phyloP scores from a whole-genome alignment of 2,329 filamentous ascomycete genomes.

The Dactylellina sp. region DNA sequence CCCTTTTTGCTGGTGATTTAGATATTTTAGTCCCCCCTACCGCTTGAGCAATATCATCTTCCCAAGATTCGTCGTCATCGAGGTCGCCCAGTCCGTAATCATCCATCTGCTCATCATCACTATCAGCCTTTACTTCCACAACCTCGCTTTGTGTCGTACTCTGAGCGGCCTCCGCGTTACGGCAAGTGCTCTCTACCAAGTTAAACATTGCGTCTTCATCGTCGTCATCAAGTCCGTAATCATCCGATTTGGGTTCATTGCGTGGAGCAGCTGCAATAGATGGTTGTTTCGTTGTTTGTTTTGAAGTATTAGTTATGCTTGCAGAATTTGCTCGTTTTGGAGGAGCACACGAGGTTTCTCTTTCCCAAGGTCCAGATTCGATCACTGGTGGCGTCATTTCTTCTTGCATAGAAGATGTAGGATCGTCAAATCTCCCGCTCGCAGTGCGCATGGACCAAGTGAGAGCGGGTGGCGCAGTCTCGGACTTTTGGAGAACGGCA shows the following conservation, averaged over 20 bases:
- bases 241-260: constrained; percentile 62
- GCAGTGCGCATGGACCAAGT: constrained; percentile 7
- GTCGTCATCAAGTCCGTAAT: constrained; percentile 70
- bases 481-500: constrained; percentile 39
- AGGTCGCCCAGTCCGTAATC: constrained; percentile 51
- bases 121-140: not conserved
- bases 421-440: constrained; percentile 33
- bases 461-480: constrained; percentile 22
- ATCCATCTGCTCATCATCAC: constrained; percentile 31
- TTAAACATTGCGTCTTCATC: constrained; percentile 55
- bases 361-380: constrained; percentile 42
- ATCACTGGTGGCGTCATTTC: constrained; percentile 36
- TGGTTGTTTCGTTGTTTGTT: constrained; percentile 52
- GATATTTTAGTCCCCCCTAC: constrained; percentile 13
- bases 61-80: constrained; percentile 47
- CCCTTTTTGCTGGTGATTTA: constrained; percentile 16
- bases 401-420: constrained; percentile 28
- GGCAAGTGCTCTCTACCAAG: constrained; percentile 33
- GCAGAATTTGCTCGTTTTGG: constrained; percentile 35
- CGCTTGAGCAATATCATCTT: constrained; percentile 45
- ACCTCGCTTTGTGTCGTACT: not conserved
- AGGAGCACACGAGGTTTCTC: constrained; percentile 7
- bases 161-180: not conserved
- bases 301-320: constrained; percentile 38
- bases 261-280: constrained; percentile 69